Evolutionary conservation across 331 rosid species (phyloP), one percentile per base, ranked within the genome.

Genomic region (Stylosanthes scabra): DNA sequence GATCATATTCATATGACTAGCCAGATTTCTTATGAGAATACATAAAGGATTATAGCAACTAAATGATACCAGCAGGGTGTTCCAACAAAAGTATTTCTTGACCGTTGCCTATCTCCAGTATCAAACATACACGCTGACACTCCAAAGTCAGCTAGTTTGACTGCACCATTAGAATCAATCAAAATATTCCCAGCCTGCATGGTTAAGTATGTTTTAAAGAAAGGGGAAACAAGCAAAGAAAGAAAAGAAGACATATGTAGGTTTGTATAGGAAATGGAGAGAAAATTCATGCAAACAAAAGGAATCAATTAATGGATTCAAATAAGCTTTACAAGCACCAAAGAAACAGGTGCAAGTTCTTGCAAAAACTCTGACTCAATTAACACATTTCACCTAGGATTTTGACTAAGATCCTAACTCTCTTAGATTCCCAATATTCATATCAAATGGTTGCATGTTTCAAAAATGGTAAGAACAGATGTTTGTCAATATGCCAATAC

Each of bases 61-160:
- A 70, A 62, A 83, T 66, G 60, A 25, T 88, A 95, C 99, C 99
- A 95, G 96, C 99, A 95, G 57, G 99, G 99, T 79, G 99, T 95
- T 79, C 99, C 99, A 65, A 95, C 99, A 88, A 95, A 91, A 75
- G 99, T 91, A 77, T 95, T 91, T 87, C 97, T 90, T 15, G 97
- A 87, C 10, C 96, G 96, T 72, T 89, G 99, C 83, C 99, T 86
- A 54, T 95, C 97, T 75, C 99, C 97, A 78, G 97, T 64, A 71
- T 95, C 99, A 66, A 91, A 91, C 93, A 90, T 91, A 80, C 99
- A 88, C 6, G 97, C 97, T 27, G 99, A 90, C 79, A 95, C 99
- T 71, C 99, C 99, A 88, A 95, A 95, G 81, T 95, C 99, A 67
- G 97, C 99, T 76, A 95, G 66, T 82, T 95, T 95, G 90, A 95